Evolutionary conservation across 768 basidiomycete genomes (phyloP), one percentile per base, ranked within the genome.

Genomic region (Tulasnella calospora): DNA sequence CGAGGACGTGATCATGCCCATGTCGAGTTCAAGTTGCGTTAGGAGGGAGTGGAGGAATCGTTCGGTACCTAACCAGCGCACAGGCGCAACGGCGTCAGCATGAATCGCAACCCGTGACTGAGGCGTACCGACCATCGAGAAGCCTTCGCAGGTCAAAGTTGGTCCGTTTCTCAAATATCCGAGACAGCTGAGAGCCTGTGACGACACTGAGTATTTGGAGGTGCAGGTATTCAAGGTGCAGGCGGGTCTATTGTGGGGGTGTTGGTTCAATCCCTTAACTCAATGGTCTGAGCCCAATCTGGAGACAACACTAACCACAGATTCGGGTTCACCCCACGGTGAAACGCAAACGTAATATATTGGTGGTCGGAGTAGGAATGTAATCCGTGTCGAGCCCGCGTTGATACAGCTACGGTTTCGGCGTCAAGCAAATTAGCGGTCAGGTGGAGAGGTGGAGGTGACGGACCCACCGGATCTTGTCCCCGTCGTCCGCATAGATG

Each of bases 261-360:
- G 92, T 86, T 87, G 85, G 79, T 82, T 85, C 82, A 86, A 38
- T 27, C 36, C 17, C 67, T 41, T 40, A 21, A 23, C 21, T 19
- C 17, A 19, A 23, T 23, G 19, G 38, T 51, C 36, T n/a, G 23
- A 51, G 47, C 47, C 23, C 47, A 23, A 44, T 5, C 3, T 10
- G 41, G 30, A 1, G 61, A 12, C 15, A 30, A 27, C 10, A 81
- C 94, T 85, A 85, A 98, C 96, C 80, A 98, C 92, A 79, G 93
- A 94, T 84, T 98, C 98, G 0, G 98, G 97, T 84, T 99, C 98
- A 17, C 94, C 94, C 94, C 94, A 97, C 15, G 92, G 90, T 30
- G 95, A 96, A 17, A 91, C 91, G 80, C 94, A 96, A 38, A 92
- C 95, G 82, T 96, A 94, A 84, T 98, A 99, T 27, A 99, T 85